Conservation (phyloP, 768 basidiomycete genomes). For the Hydnum rufescens region DNA sequence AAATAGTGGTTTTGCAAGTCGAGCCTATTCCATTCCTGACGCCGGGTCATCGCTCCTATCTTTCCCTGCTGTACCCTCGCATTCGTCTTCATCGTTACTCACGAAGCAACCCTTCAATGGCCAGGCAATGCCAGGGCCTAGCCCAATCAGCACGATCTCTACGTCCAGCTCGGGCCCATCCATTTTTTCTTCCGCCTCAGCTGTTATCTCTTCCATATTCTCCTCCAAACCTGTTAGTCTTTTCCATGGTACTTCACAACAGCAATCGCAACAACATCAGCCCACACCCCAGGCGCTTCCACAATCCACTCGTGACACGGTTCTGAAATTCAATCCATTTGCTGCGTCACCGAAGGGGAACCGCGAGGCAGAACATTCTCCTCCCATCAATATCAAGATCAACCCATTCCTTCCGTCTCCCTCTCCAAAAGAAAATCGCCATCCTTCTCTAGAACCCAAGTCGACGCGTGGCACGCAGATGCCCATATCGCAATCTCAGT, state of each 20-base stretch:
- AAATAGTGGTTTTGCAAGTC: background rate
- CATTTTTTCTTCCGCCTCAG: background rate
- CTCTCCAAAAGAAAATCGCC: background rate
- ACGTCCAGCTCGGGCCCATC: background rate
- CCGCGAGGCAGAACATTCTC: background rate
- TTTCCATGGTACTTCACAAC: background rate
- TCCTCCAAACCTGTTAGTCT: background rate
- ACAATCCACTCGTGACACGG: no score
- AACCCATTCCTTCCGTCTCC: background rate
- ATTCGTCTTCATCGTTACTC: background rate
- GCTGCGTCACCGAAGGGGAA: background rate
- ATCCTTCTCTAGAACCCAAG: background rate
- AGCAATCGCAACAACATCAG: background rate
- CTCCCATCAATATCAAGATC: background rate
- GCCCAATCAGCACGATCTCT: background rate
- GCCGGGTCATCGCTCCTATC: background rate
- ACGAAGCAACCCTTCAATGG: background rate
- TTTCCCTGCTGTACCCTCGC: background rate
- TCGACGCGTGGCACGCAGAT: background rate
- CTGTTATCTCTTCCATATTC: background rate
- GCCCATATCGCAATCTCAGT: background rate
- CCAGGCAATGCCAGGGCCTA: background rate
- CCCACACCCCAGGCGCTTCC: background rate
- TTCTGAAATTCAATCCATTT: background rate
- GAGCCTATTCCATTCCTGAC: background rate